These are phyloP conservation scores for Vanderwaltozyma tropicalis DNA, from an alignment of 805 yeast species.

Conservation along the genomic window DNA sequence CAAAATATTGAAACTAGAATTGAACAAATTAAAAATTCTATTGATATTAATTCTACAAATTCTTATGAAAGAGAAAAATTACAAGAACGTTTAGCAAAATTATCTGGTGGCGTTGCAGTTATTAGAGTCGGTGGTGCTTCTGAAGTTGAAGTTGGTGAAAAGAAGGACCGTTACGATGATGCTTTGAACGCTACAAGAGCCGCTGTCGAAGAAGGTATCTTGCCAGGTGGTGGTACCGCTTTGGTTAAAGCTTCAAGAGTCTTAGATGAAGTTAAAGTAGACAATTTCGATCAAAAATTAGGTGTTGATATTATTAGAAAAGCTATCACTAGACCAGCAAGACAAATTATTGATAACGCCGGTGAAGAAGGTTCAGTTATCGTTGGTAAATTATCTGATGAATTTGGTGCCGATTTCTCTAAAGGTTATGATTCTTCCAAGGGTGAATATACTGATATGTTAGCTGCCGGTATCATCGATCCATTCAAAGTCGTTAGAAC, in stretches of 20 bases:
- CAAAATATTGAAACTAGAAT: constrained; percentile 74
- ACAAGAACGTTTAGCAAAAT: constrained; percentile 93
- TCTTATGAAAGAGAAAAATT: constrained; percentile 95
- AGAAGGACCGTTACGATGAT: constrained; percentile 98
- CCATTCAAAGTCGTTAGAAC: constrained; percentile 97
- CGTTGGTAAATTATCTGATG: constrained; percentile 68
- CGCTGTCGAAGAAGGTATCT: constrained; percentile 95
- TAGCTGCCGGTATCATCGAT: constrained; percentile 93
- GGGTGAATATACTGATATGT: constrained; percentile 92
- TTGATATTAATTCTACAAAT: constrained; percentile 57
- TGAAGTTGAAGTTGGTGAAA: constrained; percentile 97
- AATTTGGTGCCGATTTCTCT: constrained; percentile 61
- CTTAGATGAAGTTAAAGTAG: constrained; percentile 59
- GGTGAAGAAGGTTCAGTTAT: constrained; percentile 97
- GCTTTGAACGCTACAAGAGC: constrained; percentile 98
- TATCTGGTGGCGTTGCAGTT: constrained; percentile 97
- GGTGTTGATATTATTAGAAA: constrained; percentile 90
- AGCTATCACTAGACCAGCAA: constrained; percentile 92
- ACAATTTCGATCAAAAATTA: constrained; percentile 90
- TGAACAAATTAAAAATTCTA: constrained; percentile 81
- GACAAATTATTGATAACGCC: constrained; percentile 90
- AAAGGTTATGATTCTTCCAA: constrained; percentile 86
- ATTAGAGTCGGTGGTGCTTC: constrained; percentile 95
- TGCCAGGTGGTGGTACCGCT: constrained; percentile 99
- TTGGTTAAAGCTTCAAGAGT: constrained; percentile 79